Conservation (phyloP, 179 eudicot genomes). For the Gypsophila paniculata region DNA sequence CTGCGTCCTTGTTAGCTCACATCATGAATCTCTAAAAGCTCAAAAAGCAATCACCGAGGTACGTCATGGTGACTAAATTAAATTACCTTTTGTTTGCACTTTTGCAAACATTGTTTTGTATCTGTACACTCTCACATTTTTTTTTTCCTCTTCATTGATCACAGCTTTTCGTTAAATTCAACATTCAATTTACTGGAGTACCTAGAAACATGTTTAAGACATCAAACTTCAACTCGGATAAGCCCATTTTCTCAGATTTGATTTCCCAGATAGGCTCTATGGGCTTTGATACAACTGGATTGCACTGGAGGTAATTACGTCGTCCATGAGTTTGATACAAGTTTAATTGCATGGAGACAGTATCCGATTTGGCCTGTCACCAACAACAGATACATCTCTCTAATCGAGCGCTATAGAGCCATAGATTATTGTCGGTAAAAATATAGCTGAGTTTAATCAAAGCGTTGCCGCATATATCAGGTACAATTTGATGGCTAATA, state of each 20-base stretch:
- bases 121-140: slow-evolving; percentile 7
- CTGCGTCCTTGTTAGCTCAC: slow-evolving; percentile 55
- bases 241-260: slow-evolving; percentile 59
- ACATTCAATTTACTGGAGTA: slow-evolving; percentile 76
- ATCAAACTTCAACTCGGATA: slow-evolving; percentile 48
- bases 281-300: slow-evolving; percentile 74
- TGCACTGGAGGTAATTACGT: slow-evolving; percentile 82
- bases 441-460: slow-evolving; percentile 16
- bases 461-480: slow-evolving; percentile 37
- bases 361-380: slow-evolving; percentile 1
- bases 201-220: slow-evolving; percentile 63
- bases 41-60: slow-evolving; percentile 99
- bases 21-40: slow-evolving; percentile 89
- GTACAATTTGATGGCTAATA: slow-evolving; percentile 98
- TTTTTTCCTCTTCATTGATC: slow-evolving; percentile 16
- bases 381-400: background rate
- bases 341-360: slow-evolving; percentile 1
- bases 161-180: slow-evolving; percentile 97
- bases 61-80: slow-evolving; percentile 16
- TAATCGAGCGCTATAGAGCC: background rate
- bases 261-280: slow-evolving; percentile 79
- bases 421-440: background rate
- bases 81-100: slow-evolving; percentile 6
- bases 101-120: background rate
- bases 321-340: slow-evolving; percentile 15